A percentile compares a stretch with the other conserved stretches of the same genome.
Conservation (phyloP, 352 stramenopile genomes). For the Peronosclerospora sorghi region DNA sequence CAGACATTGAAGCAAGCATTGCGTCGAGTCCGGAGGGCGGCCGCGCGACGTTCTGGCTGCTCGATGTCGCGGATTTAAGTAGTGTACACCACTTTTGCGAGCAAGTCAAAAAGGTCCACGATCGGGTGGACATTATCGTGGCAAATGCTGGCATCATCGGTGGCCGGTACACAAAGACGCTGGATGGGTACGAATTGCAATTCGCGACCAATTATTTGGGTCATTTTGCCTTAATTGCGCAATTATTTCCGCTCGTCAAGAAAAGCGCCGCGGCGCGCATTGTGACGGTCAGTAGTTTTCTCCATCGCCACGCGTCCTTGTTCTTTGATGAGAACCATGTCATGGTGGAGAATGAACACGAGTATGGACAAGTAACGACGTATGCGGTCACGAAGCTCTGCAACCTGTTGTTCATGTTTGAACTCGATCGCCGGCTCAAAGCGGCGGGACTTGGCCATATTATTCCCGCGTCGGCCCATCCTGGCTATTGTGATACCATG, state of each 20-base stretch:
- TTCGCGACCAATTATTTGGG: conserved; percentile 69
- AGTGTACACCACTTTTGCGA: conserved; percentile 34
- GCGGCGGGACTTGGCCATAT: conserved; percentile 10
- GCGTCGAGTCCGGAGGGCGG: conserved; percentile 9
- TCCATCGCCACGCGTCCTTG: neutral
- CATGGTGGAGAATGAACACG: conserved; percentile 7
- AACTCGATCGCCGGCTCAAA: conserved; percentile 30
- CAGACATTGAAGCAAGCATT: conserved; percentile 19
- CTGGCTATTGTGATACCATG: conserved; percentile 22
- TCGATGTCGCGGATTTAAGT: conserved; percentile 18
- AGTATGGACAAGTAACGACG: conserved; percentile 4
- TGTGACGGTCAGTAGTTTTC: conserved; percentile 41
- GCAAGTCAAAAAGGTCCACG: conserved; percentile 24
- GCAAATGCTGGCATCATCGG: conserved; percentile 58
- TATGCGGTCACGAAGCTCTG: conserved; percentile 40
- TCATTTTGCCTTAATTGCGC: conserved; percentile 50
- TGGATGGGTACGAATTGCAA: conserved; percentile 40
- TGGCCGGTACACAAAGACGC: conserved; percentile 14
- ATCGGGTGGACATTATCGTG: conserved; percentile 50
- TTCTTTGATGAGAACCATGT: conserved; percentile 13
- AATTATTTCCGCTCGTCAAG: conserved; percentile 27
- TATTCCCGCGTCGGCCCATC: conserved; percentile 15
- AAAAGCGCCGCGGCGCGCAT: conserved; percentile 22
- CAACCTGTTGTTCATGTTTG: conserved; percentile 32
- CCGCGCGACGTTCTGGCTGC: conserved; percentile 45